These are phyloP conservation scores for Agaricus subrufescens DNA, from an alignment of 768 basidiomycete species.

Conservation along the genomic window DNA sequence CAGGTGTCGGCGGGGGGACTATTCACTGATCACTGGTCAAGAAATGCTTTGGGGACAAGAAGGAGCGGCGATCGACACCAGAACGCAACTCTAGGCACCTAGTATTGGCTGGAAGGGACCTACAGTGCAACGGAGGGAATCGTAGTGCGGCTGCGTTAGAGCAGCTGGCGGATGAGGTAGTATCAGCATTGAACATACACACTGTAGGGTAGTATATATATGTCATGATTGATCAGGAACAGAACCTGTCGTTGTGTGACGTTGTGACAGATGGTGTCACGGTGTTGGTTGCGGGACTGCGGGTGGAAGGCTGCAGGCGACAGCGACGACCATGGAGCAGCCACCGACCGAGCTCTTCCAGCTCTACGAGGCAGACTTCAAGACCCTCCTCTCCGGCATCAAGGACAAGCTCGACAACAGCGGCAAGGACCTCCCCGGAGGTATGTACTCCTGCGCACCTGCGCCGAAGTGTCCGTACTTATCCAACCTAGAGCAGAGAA, in stretches of 20 bases:
- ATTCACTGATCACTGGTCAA: not conserved
- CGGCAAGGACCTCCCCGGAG: slow-evolving; percentile 61
- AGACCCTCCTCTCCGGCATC: slow-evolving; percentile 61
- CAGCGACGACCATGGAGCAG: slow-evolving; percentile 45
- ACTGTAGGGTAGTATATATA: too few relatives aligned
- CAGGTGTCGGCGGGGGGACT: not conserved
- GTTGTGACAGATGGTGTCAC: slow-evolving; percentile 5
- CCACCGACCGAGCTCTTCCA: slow-evolving; percentile 71
- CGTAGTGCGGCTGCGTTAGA: not conserved
- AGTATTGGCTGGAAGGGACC: not conserved
- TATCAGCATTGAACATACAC: not conserved
- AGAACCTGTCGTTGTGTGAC: not conserved
- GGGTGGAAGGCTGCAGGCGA: not conserved
- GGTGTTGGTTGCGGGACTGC: not conserved
- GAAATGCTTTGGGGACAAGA: slow-evolving; percentile 14
- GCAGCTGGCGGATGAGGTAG: not conserved
- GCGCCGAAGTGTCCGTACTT: not conserved
- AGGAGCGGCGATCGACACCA: not conserved
- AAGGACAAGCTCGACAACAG: slow-evolving; percentile 74
- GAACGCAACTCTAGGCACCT: not conserved
- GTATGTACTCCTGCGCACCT: slow-evolving; percentile 31
- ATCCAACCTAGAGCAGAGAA: slow-evolving; percentile 62
- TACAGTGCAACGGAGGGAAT: not conserved
- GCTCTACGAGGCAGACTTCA: slow-evolving; percentile 82
- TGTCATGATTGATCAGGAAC: too few relatives aligned